Evolutionary conservation across 129 eudicot genomes (phyloP).

Genomic region (Escallonia rubra): DNA sequence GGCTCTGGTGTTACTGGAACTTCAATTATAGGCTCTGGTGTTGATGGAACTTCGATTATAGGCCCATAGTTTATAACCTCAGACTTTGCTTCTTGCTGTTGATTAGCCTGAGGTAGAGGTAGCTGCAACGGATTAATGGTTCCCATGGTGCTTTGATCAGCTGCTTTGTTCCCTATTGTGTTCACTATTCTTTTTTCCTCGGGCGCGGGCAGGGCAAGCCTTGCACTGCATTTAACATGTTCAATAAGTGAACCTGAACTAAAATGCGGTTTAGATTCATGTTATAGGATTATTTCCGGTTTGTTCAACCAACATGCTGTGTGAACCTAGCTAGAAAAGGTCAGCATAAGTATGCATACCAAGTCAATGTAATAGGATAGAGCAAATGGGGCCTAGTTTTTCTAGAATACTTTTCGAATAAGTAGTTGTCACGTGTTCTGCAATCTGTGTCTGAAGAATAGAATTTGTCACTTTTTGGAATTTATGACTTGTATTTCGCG

Average conservation of each 20-base stretch:
- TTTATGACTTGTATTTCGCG: no score
- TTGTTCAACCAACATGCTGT: no score
- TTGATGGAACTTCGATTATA: conserved; percentile 48
- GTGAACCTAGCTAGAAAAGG: no score
- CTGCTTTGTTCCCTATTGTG: conserved; percentile 28
- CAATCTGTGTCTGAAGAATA: no score
- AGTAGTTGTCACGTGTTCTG: no score
- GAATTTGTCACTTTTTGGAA: no score
- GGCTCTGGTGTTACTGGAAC: conserved; percentile 50
- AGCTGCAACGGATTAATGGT: conserved; percentile 38
- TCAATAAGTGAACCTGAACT: conserved; percentile 11
- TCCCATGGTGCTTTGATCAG: conserved; percentile 32
- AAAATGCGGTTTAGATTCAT: not conserved
- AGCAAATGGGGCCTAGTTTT: no score
- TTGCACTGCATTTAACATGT: conserved; percentile 56
- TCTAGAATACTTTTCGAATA: no score
- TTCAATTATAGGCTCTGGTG: conserved; percentile 64
- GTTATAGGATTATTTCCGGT: not conserved
- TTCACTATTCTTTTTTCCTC: conserved; percentile 67
- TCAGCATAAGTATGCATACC: no score
- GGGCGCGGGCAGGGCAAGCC: conserved; percentile 86
- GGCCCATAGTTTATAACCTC: conserved; percentile 37
- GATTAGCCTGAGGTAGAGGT: conserved; percentile 40
- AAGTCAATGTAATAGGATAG: no score
- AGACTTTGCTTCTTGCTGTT: conserved; percentile 19